Base-by-base conservation (phyloP, 768 basidiomycete species). In the Mycena leptocephala region DNA sequence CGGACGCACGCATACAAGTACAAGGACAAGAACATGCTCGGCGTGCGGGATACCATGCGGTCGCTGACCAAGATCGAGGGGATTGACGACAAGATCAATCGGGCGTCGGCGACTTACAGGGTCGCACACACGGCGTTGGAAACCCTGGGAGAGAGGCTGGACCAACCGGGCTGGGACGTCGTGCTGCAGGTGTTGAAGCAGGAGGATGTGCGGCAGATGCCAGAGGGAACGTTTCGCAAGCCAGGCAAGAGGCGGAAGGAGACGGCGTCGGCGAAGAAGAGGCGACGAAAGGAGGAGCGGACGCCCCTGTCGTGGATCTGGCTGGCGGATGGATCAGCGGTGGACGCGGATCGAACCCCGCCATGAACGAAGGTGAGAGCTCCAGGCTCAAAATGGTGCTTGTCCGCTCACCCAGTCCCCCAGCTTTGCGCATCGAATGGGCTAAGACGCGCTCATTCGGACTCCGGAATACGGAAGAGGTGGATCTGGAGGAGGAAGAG, bases 381-480 rank as follows among this genome's bases (percentile, higher is more conserved):
- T 5, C 13, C 39, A 20, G 1, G 14, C 2, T 18, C 18, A 22
- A 1, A 26, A 1, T 20, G 22, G 13, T 5, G 24, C 43, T 37
- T 46, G 3, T 33, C 11, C 55, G 28, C 2, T 24, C 24, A 2
- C 26, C 33, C 53, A 37, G 22, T 5, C 9, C 13, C 5, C 0
- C 48, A 76, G 75, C 75, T 0, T 35, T 76, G 9, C 69, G 75
- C 1, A 70, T 76, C 53, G 75, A 76, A n/a, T 76, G 74, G 74
- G 70, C 70, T 0, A 62, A 39, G n/a, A 71, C 68, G 7, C 61
- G 74, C 3, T 68, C 74, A 4, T 37, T 62, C 35, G 65, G 65
- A 1, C 76, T 63, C 1, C 58, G 72, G 33, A 69, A 68, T 22
- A 69, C 62, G 4, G 76, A 77, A 26, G 76, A 77, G 61, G 76